Percentiles rank a stretch among this genome's conserved stretches.
Conservation (phyloP, 2,329 filamentous ascomycete genomes). For the Sphaerulina populicola region DNA sequence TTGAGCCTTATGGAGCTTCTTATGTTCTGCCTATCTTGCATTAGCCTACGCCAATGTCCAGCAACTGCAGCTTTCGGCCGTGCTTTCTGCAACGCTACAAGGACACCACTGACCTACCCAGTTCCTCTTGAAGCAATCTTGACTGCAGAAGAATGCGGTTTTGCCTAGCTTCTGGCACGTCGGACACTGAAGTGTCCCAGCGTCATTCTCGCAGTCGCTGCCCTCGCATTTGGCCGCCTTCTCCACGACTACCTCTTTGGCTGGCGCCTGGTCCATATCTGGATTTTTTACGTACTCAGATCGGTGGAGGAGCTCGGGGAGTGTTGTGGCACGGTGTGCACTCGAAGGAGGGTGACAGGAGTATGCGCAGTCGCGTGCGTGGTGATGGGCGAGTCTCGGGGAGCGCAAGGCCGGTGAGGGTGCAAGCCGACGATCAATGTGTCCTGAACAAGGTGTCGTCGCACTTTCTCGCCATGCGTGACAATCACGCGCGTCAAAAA, state of each 20-base stretch:
- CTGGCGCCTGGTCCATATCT: conserved; percentile 29
- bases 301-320: neutral
- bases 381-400: neutral
- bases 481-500: neutral
- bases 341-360: too few relatives aligned
- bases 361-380: neutral
- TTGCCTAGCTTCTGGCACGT: conserved; percentile 86
- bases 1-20: conserved; percentile 73
- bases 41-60: conserved; percentile 12
- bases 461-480: neutral
- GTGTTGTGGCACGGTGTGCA: neutral
- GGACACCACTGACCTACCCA: conserved; percentile 58
- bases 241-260: conserved; percentile 31
- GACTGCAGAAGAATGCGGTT: conserved; percentile 93
- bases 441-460: neutral
- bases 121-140: conserved; percentile 98
- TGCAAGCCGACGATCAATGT: neutral
- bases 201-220: conserved; percentile 76
- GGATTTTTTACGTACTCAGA: neutral
- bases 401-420: neutral
- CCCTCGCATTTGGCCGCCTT: conserved; percentile 66
- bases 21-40: conserved; percentile 62
- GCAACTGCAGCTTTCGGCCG: conserved; percentile 15
- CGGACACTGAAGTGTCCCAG: conserved; percentile 80
- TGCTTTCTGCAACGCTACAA: conserved; percentile 15